Conservation (phyloP, 768 basidiomycete genomes). For the Galerina marginata region DNA sequence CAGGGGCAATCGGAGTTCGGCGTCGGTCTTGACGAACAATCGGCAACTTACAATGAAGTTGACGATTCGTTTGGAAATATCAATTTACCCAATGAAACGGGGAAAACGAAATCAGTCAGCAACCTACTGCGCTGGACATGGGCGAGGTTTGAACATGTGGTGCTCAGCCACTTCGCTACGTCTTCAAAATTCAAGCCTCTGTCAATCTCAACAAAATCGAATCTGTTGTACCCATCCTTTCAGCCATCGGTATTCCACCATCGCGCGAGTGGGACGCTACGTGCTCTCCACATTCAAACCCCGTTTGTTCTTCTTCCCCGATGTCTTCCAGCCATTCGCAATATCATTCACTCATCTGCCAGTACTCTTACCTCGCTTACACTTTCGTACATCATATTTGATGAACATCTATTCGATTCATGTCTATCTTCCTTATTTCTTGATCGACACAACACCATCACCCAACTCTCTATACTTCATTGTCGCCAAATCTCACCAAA, state of each 20-base stretch:
- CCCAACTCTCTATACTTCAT: slow-evolving; percentile 2
- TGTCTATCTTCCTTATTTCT: slow-evolving; percentile 9
- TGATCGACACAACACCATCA: slow-evolving; percentile 2
- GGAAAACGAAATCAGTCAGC: too few relatives aligned
- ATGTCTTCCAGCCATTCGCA: slow-evolving; percentile 7
- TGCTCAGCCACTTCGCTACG: too few relatives aligned
- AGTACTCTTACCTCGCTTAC: slow-evolving; percentile 12
- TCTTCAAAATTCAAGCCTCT: too few relatives aligned
- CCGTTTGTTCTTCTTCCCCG: slow-evolving; percentile 15
- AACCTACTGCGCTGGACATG: too few relatives aligned
- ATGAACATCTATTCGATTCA: slow-evolving; percentile 1
- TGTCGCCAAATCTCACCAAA: slow-evolving; percentile 5
- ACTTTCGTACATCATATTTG: slow-evolving; percentile 13
- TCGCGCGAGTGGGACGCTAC: background rate
- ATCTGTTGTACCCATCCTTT: background rate
- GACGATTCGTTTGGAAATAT: too few relatives aligned
- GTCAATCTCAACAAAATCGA: background rate
- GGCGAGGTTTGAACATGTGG: too few relatives aligned
- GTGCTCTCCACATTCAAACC: slow-evolving; percentile 10
- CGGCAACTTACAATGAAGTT: too few relatives aligned
- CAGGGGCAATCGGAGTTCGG: background rate
- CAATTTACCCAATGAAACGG: too few relatives aligned
- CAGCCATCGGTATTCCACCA: background rate
- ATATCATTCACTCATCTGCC: slow-evolving; percentile 8
- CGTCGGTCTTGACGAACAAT: too few relatives aligned